Evolutionary conservation across 2,329 filamentous ascomycete genomes (phyloP), one percentile per base, ranked within the genome.

Genomic region (Botryotinia calthae): DNA sequence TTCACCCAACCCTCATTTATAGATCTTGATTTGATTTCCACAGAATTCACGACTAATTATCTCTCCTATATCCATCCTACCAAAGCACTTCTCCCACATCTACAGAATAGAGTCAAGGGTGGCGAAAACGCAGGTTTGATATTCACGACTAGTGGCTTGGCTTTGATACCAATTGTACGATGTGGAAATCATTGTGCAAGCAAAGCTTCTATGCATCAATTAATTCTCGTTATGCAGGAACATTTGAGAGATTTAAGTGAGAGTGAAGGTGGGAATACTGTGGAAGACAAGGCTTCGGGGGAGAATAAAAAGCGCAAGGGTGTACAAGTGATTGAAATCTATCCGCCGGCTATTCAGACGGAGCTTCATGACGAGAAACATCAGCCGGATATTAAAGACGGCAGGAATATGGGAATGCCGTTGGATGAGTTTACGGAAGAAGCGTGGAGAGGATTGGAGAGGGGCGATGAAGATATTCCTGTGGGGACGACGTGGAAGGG

Each of bases 321-420:
- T 12, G 78, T 84, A 20, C 82, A 82, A 66, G 79, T 86, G 0
- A 79, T 85, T 54, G 83, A 86, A 74, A 73, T 86, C 22, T 82
- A 79, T 6, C 83, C 84, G 71, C 78, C 79, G 65, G 65, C 78
- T 44, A 75, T 81, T 37, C 74, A 80, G 74, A 82, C 83, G 4
- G 84, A 86, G 74, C 74, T 86, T 0, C 84, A 85, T 73, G 82
- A 86, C 71, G 82, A 85, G 74, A 81, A 85, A 74, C 84, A 84
- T 31, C 68, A 77, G 58, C 76, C 85, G 72, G 84, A 84, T 54
- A 72, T 82, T 34, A 81, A 84, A 22, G 76, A 78, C 10, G 85
- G 85, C 5, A 80, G 81, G 4, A 76, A 79, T 16, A 73, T 88
- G 25, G 86, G 85, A 4, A 87, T 88, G 84, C 85, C 85, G 7